Evolutionary conservation across 192 early-diverging fungal genomes (phyloP).

Genomic region (Allomyces javanicus): DNA sequence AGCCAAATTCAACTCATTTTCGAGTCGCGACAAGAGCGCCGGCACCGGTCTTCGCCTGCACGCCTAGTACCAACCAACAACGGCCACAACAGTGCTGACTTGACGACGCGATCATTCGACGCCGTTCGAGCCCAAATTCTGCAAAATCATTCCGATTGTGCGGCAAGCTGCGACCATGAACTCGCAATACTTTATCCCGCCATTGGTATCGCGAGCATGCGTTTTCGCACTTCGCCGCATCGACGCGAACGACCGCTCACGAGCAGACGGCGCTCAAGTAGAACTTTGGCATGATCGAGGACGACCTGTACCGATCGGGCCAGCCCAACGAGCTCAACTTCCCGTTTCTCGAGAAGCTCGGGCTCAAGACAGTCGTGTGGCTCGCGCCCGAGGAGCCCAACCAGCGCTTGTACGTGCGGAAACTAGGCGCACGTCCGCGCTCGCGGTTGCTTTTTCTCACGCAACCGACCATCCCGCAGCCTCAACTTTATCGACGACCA

Average conservation of each 20-base stretch:
- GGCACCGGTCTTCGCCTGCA: no score
- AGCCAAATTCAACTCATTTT: no score
- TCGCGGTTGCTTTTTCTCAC: background rate
- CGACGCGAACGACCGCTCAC: background rate
- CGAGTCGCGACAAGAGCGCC: no score
- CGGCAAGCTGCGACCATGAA: conserved; percentile 16
- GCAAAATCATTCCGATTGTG: no score
- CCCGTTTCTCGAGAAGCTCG: conserved; percentile 91
- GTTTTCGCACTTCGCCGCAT: background rate
- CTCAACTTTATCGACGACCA: conserved; percentile 98
- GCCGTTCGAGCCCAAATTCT: no score
- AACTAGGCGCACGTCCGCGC: no score
- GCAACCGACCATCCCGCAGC: conserved; percentile 10
- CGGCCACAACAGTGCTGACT: no score
- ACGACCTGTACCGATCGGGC: conserved; percentile 85
- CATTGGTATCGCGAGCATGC: conserved; percentile 24
- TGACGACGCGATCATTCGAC: no score
- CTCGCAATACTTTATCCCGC: conserved; percentile 60
- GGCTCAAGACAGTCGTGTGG: conserved; percentile 81
- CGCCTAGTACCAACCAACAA: no score
- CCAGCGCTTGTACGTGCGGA: conserved; percentile 53
- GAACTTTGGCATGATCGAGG: conserved; percentile 97
- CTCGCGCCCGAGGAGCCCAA: conserved; percentile 94
- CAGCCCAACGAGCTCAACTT: conserved; percentile 99
- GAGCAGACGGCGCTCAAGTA: conserved; percentile 9